Percentiles rank a stretch among this genome's conserved stretches.
Evolutionary conservation across 2,329 filamentous ascomycete genomes (phyloP).

Genomic region (Berkeleyomyces rouxiae): DNA sequence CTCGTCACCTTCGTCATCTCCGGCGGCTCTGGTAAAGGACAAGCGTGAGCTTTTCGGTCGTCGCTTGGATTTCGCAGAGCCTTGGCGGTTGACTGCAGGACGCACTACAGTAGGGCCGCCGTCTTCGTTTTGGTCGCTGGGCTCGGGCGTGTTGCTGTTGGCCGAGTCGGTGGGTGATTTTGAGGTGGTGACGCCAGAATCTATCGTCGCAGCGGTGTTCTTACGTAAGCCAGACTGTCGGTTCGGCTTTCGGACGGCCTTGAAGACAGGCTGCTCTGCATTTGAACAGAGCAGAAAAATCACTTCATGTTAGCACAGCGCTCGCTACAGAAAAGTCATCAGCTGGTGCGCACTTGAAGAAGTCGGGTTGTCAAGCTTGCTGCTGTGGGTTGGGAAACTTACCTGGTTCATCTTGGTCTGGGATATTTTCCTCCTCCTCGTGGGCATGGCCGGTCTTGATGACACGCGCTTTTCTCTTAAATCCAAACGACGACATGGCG

Average conservation of each 20-base stretch:
- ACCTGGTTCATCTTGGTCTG: constrained; percentile 4
- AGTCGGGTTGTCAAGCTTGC: not conserved
- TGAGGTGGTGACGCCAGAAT: constrained; percentile 17
- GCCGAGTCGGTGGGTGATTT: constrained; percentile 14
- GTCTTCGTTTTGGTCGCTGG: constrained; percentile 28
- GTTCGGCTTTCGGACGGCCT: constrained; percentile 33
- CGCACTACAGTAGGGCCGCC: constrained; percentile 33
- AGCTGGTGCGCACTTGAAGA: constrained; percentile 1
- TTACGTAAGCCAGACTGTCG: constrained; percentile 43
- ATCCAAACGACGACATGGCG: constrained; percentile 37
- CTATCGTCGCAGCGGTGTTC: constrained; percentile 30
- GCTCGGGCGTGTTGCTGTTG: constrained; percentile 16
- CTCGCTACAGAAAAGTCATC: not conserved
- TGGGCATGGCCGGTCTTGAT: constrained; percentile 56
- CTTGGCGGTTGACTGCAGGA: constrained; percentile 29
- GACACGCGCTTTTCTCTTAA: constrained; percentile 56
- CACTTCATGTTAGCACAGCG: constrained; percentile 3
- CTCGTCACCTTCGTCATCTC: constrained; percentile 33
- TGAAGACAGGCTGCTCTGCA: constrained; percentile 17
- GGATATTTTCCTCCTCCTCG: constrained; percentile 21
- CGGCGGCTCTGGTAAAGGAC: constrained; percentile 51
- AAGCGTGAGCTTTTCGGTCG: constrained; percentile 48
- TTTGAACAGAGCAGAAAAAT: not conserved
- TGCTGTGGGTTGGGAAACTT: constrained; percentile 3
- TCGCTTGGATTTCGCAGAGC: constrained; percentile 48